phyloP scores from a whole-genome alignment of 2,329 filamentous ascomycete genomes.

The Westerdykella ornata region DNA sequence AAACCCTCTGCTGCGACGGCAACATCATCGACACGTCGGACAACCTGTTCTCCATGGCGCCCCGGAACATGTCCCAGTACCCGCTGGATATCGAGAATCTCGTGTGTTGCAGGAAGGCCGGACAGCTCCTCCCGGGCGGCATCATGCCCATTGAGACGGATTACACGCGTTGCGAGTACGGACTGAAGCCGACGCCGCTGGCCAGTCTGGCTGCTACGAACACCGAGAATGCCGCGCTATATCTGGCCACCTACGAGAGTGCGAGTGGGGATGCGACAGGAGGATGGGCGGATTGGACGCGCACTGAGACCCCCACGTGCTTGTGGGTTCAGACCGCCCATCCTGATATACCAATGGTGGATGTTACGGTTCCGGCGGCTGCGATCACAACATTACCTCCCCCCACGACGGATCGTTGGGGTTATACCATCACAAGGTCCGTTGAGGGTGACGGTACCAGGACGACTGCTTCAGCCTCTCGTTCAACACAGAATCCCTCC shows the following conservation, averaged over 20 bases:
- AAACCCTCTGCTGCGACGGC: constrained; percentile 4
- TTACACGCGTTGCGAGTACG: not conserved
- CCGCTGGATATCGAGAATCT: not conserved
- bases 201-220: constrained; percentile 15
- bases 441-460: too few relatives aligned
- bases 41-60: not conserved
- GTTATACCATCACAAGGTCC: too few relatives aligned
- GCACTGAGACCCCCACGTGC: constrained; percentile 10
- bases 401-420: too few relatives aligned
- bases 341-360: constrained; percentile 7
- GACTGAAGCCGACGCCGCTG: constrained; percentile 8
- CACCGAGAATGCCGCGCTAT: constrained; percentile 10
- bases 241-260: constrained; percentile 9
- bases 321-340: constrained; percentile 11
- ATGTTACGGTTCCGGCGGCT: constrained; percentile 11
- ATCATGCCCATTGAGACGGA: not conserved
- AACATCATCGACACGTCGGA: not conserved
- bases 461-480: too few relatives aligned
- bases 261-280: constrained; percentile 3
- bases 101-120: not conserved
- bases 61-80: not conserved
- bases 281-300: constrained; percentile 6
- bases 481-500: too few relatives aligned
- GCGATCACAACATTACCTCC: constrained; percentile 8
- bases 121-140: not conserved